Evolutionary conservation across 345 rosid species (phyloP).

Genomic region (Luvunga scandens): DNA sequence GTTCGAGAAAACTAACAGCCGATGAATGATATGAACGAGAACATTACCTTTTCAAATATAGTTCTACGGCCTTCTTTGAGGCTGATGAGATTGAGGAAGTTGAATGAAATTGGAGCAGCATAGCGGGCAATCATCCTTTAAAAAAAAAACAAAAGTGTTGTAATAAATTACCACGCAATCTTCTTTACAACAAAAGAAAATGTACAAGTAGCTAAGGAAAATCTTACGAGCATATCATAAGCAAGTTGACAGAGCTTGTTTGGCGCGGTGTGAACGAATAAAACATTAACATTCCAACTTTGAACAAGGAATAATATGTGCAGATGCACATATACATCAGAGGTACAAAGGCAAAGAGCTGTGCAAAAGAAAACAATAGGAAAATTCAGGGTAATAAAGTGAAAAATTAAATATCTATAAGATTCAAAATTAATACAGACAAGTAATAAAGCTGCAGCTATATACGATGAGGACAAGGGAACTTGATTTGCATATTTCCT

Average conservation of each 20-base stretch:
- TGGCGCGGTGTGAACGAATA: slow-evolving; percentile 95
- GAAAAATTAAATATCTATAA: neutral
- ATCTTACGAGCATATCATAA: slow-evolving; percentile 99
- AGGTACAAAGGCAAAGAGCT: slow-evolving; percentile 91
- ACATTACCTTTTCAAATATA: slow-evolving; percentile 83
- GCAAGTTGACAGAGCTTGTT: slow-evolving; percentile 95
- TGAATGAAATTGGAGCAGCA: slow-evolving; percentile 95
- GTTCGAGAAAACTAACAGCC: neutral
- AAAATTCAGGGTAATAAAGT: neutral
- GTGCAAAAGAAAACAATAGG: slow-evolving; percentile 18
- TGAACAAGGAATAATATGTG: slow-evolving; percentile 94
- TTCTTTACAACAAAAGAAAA: neutral
- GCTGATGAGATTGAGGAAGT: slow-evolving; percentile 90
- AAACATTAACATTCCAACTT: slow-evolving; percentile 95
- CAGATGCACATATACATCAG: slow-evolving; percentile 98
- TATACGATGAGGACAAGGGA: neutral
- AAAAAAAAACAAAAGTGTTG: slow-evolving; percentile 11
- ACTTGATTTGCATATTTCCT: neutral
- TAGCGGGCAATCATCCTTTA: slow-evolving; percentile 98
- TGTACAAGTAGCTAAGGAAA: slow-evolving; percentile 1
- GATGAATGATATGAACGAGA: neutral
- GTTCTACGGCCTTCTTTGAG: slow-evolving; percentile 47
- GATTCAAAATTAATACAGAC: neutral
- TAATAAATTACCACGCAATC: slow-evolving; percentile 8
- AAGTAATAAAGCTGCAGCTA: neutral